A percentile compares a stretch with the other conserved stretches of the same genome.
Conservation (phyloP, 257 asterid species). For the Echium plantagineum region DNA sequence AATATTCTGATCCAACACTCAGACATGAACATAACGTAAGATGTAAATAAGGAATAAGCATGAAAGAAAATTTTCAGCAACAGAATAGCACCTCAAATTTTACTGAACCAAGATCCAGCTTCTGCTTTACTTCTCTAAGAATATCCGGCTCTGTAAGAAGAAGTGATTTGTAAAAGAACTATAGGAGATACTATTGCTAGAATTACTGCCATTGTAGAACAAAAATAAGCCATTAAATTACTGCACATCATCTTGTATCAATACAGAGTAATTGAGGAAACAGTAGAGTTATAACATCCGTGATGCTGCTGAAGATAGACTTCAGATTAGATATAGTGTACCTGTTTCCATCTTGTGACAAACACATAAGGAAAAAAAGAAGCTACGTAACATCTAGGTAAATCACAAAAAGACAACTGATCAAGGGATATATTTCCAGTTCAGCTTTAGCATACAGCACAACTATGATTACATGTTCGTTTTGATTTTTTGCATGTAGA, state of each 20-base stretch:
- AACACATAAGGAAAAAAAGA: slow-evolving; percentile 1
- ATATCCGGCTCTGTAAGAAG: slow-evolving; percentile 80
- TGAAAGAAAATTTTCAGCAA: not conserved
- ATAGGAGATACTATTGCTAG: not conserved
- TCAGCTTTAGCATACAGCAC: not conserved
- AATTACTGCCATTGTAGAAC: not conserved
- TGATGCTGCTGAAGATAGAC: too few relatives aligned
- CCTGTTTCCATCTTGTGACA: not conserved
- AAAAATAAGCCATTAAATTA: not conserved
- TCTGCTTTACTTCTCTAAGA: slow-evolving; percentile 85
- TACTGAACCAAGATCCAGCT: slow-evolving; percentile 79
- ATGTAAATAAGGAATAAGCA: not conserved
- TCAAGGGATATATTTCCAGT: not conserved
- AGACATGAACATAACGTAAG: not conserved
- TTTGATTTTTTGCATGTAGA: too few relatives aligned
- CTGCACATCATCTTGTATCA: not conserved
- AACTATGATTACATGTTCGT: not conserved
- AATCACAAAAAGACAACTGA: not conserved
- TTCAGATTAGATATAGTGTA: too few relatives aligned
- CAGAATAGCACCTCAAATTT: slow-evolving; percentile 68
- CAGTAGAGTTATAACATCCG: too few relatives aligned
- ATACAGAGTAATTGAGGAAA: not conserved
- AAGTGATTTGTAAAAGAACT: not conserved
- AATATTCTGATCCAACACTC: too few relatives aligned
- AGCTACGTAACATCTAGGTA: not conserved